These are phyloP conservation scores for Colletotrichum abscissum DNA, from an alignment of 2,329 filamentous ascomycete species.

Conservation along the genomic window DNA sequence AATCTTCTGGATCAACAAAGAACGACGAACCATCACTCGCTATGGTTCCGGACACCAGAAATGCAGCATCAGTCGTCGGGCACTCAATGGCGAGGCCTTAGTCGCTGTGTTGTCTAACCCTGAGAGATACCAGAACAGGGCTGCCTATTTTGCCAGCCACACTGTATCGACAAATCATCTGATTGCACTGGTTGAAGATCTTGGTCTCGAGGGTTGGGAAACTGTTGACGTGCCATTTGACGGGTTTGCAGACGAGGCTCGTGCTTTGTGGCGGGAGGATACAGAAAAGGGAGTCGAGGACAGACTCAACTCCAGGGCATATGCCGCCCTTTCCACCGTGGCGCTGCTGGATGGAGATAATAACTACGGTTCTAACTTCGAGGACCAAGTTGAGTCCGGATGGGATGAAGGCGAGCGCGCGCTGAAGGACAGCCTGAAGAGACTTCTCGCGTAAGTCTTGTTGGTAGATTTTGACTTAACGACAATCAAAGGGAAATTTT, in stretches of 20 bases:
- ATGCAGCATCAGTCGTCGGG: slow-evolving; percentile 21
- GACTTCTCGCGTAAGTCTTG: not conserved
- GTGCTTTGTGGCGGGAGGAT: slow-evolving; percentile 24
- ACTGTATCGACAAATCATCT: slow-evolving; percentile 28
- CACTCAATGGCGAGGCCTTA: slow-evolving; percentile 24
- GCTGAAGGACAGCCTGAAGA: not conserved
- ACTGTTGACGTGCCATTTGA: not conserved
- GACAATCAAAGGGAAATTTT: rapidly evolving
- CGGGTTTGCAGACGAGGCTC: not conserved
- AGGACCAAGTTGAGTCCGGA: slow-evolving; percentile 21
- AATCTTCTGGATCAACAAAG: slow-evolving; percentile 37
- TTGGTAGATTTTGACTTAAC: not conserved
- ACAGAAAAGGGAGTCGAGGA: slow-evolving; percentile 1
- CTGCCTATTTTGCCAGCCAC: slow-evolving; percentile 26
- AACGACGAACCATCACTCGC: slow-evolving; percentile 26
- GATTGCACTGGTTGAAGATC: not conserved
- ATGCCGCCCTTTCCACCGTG: slow-evolving; percentile 28
- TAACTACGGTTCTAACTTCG: slow-evolving; percentile 32
- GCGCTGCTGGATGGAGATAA: slow-evolving; percentile 34
- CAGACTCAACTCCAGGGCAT: slow-evolving; percentile 29
- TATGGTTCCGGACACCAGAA: slow-evolving; percentile 27
- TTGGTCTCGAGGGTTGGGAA: not conserved
- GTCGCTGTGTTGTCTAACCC: slow-evolving; percentile 21
- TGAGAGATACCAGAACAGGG: not conserved
- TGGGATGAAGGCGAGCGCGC: slow-evolving; percentile 5